A percentile compares a stretch with the other conserved stretches of the same genome.
These are phyloP conservation scores for Glonium stellatum DNA, from an alignment of 495 filamentous ascomycete genomes.

Conservation along the genomic window DNA sequence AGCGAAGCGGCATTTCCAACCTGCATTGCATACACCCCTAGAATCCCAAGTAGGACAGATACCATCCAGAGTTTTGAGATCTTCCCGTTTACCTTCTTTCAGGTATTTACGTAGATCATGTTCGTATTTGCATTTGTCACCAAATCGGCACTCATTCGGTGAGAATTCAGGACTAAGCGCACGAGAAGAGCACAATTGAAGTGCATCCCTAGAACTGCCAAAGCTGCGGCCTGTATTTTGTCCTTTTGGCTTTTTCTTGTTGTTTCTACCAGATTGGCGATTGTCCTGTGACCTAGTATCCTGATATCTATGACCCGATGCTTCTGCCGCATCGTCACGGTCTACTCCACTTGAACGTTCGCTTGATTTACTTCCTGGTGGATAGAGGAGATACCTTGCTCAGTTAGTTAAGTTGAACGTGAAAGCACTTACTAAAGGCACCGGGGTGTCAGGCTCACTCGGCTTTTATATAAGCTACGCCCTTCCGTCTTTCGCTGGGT, in stretches of 20 bases:
- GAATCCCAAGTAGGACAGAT: slow-evolving; percentile 74
- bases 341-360: slow-evolving; percentile 10
- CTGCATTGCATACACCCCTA: slow-evolving; percentile 66
- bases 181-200: slow-evolving; percentile 69
- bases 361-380: slow-evolving; percentile 1
- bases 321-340: slow-evolving; percentile 37
- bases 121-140: slow-evolving; percentile 66
- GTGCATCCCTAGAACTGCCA: slow-evolving; percentile 67
- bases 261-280: slow-evolving; percentile 34
- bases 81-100: slow-evolving; percentile 68
- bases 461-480: slow-evolving; percentile 73
- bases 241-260: slow-evolving; percentile 63
- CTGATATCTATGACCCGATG: slow-evolving; percentile 29
- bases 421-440: slow-evolving; percentile 2
- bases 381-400: slow-evolving; percentile 15
- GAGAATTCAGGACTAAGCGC: slow-evolving; percentile 65
- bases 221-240: slow-evolving; percentile 87
- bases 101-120: slow-evolving; percentile 84
- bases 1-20: slow-evolving; percentile 91
- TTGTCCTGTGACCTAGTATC: slow-evolving; percentile 34
- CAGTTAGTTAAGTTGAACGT: slow-evolving; percentile 8
- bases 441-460: slow-evolving; percentile 53
- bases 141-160: slow-evolving; percentile 62
- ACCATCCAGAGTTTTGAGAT: slow-evolving; percentile 65
- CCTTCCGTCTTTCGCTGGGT: slow-evolving; percentile 47